A percentile compares a stretch with the other conserved stretches of the same genome.
Conservation (phyloP, 306 rosid species). For the Trifolium subterraneum region DNA sequence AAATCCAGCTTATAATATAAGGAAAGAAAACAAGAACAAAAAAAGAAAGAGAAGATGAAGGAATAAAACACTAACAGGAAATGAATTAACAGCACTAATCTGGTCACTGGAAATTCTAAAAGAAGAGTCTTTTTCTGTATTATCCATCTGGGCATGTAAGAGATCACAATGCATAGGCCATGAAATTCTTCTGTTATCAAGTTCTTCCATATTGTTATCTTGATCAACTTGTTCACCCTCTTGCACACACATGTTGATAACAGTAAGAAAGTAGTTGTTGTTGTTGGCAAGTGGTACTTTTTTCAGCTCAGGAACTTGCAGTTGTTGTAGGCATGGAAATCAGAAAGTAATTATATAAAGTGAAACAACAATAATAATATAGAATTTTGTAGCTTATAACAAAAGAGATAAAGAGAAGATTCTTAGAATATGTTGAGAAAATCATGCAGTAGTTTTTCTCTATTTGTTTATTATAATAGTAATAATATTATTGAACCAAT, state of each 20-base stretch:
- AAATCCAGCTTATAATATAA: constrained; percentile 9
- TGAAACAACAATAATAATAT: not conserved
- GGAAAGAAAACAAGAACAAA: not conserved
- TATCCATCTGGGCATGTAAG: constrained; percentile 60
- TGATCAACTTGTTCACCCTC: constrained; percentile 69
- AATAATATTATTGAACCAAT: constrained; percentile 21
- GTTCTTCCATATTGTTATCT: constrained; percentile 43
- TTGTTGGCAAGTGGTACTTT: constrained; percentile 41
- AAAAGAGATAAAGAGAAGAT: constrained; percentile 57
- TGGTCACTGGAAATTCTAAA: constrained; percentile 46
- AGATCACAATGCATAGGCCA: constrained; percentile 73
- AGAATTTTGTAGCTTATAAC: constrained; percentile 29
- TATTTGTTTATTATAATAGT: constrained; percentile 21
- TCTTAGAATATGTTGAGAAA: constrained; percentile 61
- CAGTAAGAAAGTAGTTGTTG: constrained; percentile 23
- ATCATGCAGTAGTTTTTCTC: constrained; percentile 34
- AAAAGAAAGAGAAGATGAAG: constrained; percentile 1
- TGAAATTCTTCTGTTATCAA: constrained; percentile 50
- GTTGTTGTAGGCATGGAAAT: constrained; percentile 40
- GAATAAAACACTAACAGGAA: constrained; percentile 57
- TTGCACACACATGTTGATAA: constrained; percentile 72
- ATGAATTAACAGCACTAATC: constrained; percentile 51
- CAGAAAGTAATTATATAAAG: not conserved
- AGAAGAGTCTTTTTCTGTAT: constrained; percentile 47
- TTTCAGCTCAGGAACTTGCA: constrained; percentile 47